Percentiles rank a stretch among this genome's conserved stretches.
Conservation (phyloP, 108 stramenopile genomes). For the Nitzschia sp. region DNA sequence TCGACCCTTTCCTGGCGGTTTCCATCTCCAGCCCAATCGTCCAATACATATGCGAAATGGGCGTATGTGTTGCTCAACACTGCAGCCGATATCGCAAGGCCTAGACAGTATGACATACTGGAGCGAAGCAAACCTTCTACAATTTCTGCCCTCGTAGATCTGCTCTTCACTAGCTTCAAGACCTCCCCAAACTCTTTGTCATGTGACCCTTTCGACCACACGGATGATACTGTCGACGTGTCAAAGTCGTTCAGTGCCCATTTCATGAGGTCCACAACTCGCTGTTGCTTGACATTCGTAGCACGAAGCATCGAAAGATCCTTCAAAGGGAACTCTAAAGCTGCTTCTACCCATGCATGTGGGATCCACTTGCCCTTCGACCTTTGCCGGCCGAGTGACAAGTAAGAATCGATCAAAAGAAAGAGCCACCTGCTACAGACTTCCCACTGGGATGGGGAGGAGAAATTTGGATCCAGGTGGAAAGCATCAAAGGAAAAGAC, state of each 20-base stretch:
- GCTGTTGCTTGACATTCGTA: neutral
- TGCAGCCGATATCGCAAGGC: constrained; percentile 22
- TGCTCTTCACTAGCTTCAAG: neutral
- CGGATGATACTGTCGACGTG: neutral
- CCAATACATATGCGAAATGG: constrained; percentile 6
- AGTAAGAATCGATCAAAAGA: constrained; percentile 31
- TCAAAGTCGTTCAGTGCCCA: neutral
- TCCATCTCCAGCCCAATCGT: neutral
- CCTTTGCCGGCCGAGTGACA: constrained; percentile 19
- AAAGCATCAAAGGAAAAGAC: constrained; percentile 20
- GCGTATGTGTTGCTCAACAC: constrained; percentile 29
- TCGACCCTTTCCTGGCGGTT: neutral
- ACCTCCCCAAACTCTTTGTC: constrained; percentile 8
- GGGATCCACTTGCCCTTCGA: constrained; percentile 32
- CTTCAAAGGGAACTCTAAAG: constrained; percentile 27
- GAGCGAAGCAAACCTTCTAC: constrained; percentile 11
- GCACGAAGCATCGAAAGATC: constrained; percentile 1
- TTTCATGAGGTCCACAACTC: constrained; percentile 8
- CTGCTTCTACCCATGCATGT: constrained; percentile 41
- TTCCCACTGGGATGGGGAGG: constrained; percentile 25
- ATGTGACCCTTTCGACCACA: neutral
- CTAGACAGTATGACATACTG: constrained; percentile 26
- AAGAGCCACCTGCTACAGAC: constrained; percentile 15
- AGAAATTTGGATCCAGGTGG: constrained; percentile 1
- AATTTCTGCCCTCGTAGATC: constrained; percentile 6